Conservation (phyloP, 345 rosid genomes). For the Euphorbia tirucalli region DNA sequence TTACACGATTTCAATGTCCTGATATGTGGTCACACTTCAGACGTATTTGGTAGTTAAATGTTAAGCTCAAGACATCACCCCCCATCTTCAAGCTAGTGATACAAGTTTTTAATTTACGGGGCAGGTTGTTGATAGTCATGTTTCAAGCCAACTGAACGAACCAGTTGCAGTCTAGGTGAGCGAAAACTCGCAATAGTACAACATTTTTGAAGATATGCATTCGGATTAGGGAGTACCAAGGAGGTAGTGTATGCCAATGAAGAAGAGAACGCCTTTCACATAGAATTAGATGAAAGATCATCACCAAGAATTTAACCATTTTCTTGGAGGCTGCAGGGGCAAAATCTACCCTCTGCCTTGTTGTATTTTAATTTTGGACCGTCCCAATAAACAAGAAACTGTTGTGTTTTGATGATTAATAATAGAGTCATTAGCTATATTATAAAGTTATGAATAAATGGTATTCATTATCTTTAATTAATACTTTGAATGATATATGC, state of each 20-base stretch:
- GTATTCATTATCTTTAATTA: too few species aligned
- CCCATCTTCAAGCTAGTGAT: constrained; percentile 29
- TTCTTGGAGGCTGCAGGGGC: not conserved
- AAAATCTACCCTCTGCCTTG: not conserved
- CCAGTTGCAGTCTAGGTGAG: constrained; percentile 54
- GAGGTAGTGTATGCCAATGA: too few species aligned
- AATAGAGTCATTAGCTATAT: too few species aligned
- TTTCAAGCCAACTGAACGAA: constrained; percentile 52
- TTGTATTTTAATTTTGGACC: too few species aligned
- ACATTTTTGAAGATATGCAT: constrained; percentile 42
- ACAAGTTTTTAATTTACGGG: constrained; percentile 17
- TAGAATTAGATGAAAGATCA: constrained; percentile 10
- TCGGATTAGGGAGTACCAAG: too few species aligned
- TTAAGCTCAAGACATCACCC: constrained; percentile 22
- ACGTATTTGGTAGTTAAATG: constrained; percentile 17
- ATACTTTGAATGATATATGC: too few species aligned
- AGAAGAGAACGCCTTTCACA: not conserved
- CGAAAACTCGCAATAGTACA: constrained; percentile 19
- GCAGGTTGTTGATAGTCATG: constrained; percentile 55
- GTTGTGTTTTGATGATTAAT: too few species aligned
- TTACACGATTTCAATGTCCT: not conserved
- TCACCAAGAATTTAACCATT: not conserved
- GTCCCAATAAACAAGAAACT: too few species aligned
- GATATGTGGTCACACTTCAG: constrained; percentile 8
- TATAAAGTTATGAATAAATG: too few species aligned